Conservation (phyloP, 495 filamentous ascomycete species). For the Astrothelium macrocarpum region DNA sequence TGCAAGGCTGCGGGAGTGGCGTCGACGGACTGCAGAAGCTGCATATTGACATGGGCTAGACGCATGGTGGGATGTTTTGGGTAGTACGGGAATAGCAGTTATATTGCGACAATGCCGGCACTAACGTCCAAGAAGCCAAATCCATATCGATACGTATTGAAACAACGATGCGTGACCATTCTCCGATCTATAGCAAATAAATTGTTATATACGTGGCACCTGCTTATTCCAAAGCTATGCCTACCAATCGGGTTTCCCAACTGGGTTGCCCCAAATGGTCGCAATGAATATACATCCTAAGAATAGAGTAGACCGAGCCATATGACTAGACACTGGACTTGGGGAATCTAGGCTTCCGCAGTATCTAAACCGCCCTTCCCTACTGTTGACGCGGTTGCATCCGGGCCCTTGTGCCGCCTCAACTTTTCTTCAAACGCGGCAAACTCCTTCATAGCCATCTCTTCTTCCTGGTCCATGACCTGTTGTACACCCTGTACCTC, state of each 20-base stretch:
- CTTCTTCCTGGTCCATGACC: slow-evolving; percentile 84
- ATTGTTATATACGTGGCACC: neutral
- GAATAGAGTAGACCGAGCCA: neutral
- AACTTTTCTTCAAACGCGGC: slow-evolving; percentile 95
- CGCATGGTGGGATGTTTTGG: neutral
- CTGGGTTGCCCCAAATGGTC: too few species aligned
- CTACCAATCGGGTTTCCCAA: neutral
- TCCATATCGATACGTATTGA: too few species aligned
- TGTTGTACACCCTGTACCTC: slow-evolving; percentile 91
- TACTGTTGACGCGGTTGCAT: slow-evolving; percentile 47
- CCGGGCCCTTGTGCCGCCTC: slow-evolving; percentile 59
- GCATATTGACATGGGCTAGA: neutral
- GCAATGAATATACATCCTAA: too few species aligned
- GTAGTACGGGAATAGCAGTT: neutral
- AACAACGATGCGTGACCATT: too few species aligned
- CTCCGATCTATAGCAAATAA: too few species aligned
- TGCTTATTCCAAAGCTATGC: neutral
- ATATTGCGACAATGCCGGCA: too few species aligned
- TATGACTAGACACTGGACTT: neutral
- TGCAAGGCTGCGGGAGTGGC: neutral
- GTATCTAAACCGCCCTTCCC: slow-evolving; percentile 61
- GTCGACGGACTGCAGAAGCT: slow-evolving; percentile 1
- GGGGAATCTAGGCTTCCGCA: slow-evolving; percentile 35
- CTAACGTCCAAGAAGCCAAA: too few species aligned
- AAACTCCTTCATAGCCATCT: slow-evolving; percentile 82